Evolutionary conservation across 305 asterid species (phyloP).

Genomic region (Solanum hybrid): DNA sequence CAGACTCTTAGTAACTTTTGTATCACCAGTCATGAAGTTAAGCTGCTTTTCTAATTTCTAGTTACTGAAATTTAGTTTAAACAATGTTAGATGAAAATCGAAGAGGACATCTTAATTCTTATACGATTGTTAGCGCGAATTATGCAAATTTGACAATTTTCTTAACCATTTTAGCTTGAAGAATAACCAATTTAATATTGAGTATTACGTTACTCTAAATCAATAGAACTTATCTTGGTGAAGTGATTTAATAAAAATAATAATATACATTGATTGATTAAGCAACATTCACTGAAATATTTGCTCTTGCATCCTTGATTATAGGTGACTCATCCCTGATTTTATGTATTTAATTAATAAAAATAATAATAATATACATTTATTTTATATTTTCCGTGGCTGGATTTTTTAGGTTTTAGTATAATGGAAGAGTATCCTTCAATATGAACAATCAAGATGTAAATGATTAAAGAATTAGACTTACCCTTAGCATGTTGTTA

Average conservation of each 20-base stretch:
- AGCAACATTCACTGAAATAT: neutral
- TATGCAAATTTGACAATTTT: neutral
- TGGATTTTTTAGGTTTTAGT: neutral
- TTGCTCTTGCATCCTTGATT: neutral
- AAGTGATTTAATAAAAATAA: neutral
- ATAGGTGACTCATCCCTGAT: neutral
- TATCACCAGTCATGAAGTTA: too few species aligned
- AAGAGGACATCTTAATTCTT: neutral
- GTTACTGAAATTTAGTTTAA: too few species aligned
- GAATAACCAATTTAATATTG: neutral
- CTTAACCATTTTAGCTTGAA: neutral
- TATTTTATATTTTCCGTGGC: neutral
- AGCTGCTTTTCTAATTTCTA: too few species aligned
- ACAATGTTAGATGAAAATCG: neutral
- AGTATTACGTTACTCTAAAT: neutral
- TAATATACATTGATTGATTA: neutral
- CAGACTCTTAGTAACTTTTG: too few species aligned
- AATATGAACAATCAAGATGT: neutral
- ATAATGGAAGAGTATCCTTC: neutral
- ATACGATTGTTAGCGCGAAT: neutral
- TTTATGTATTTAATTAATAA: neutral
- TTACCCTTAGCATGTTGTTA: neutral
- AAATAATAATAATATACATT: neutral
- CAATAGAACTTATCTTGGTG: neutral
- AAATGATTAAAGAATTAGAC: neutral